Percentiles rank a stretch among this genome's conserved stretches.
phyloP scores from a whole-genome alignment of 768 basidiomycete genomes.

The Vararia minispora region DNA sequence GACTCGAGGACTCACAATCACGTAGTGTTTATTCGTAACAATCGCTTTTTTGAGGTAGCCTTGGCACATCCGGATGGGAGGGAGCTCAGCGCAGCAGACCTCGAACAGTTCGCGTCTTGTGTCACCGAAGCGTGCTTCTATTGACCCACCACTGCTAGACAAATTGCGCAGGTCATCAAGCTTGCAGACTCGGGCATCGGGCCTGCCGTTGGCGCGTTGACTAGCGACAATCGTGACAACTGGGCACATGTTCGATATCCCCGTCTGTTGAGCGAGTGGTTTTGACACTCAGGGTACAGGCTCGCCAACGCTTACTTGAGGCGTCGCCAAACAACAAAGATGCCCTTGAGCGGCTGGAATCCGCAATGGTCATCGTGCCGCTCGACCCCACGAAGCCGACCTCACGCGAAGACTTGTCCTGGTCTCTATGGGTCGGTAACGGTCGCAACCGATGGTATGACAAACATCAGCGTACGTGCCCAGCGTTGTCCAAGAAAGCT shows the following conservation, averaged over 20 bases:
- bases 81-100: slow-evolving; percentile 67
- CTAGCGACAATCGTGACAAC: slow-evolving; percentile 77
- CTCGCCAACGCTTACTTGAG: slow-evolving; percentile 49
- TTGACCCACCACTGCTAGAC: too few species aligned
- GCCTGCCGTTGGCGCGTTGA: slow-evolving; percentile 63
- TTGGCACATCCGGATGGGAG: slow-evolving; percentile 50
- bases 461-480: slow-evolving; percentile 82
- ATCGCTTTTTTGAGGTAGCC: slow-evolving; percentile 80
- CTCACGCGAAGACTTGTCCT: slow-evolving; percentile 72
- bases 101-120: slow-evolving; percentile 50
- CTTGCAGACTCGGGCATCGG: slow-evolving; percentile 39
- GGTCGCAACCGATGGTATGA: slow-evolving; percentile 91
- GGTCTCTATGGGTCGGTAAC: slow-evolving; percentile 81
- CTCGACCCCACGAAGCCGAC: slow-evolving; percentile 78
- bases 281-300: slow-evolving; percentile 21
- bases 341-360: slow-evolving; percentile 72
- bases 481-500: not conserved
- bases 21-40: slow-evolving; percentile 83
- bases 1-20: slow-evolving; percentile 68
- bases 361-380: slow-evolving; percentile 78
- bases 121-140: too few species aligned
- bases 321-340: slow-evolving; percentile 54
- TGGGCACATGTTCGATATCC: slow-evolving; percentile 64
- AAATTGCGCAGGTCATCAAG: slow-evolving; percentile 57
- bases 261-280: slow-evolving; percentile 4